Evolutionary conservation across 495 filamentous ascomycete species (phyloP).

Genomic region (Rusavskia elegans): DNA sequence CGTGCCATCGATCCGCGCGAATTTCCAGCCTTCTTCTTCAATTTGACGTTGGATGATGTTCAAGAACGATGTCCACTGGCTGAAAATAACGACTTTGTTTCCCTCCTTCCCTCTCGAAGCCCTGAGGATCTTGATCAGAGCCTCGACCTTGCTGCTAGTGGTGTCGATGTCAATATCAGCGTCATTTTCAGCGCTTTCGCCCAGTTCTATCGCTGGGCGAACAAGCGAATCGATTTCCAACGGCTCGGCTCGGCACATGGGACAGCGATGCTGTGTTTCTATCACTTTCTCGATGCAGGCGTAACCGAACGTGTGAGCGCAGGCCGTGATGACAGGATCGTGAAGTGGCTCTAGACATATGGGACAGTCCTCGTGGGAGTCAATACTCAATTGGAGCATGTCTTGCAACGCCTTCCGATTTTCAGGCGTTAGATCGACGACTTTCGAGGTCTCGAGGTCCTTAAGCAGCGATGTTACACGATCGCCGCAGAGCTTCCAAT

Average conservation of each 20-base stretch:
- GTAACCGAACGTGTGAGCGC: conserved; percentile 68
- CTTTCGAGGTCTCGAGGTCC: conserved; percentile 45
- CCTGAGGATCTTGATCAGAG: conserved; percentile 60
- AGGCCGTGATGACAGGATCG: conserved; percentile 71
- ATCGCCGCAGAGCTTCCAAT: conserved; percentile 65
- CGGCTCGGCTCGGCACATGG: conserved; percentile 70
- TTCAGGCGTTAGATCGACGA: conserved; percentile 56
- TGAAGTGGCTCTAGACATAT: conserved; percentile 66
- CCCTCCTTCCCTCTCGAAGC: conserved; percentile 49
- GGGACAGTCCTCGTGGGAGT: conserved; percentile 69
- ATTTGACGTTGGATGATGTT: conserved; percentile 63
- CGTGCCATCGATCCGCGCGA: conserved; percentile 68
- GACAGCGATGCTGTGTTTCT: conserved; percentile 66
- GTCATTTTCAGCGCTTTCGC: conserved; percentile 30
- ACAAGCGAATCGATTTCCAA: conserved; percentile 43
- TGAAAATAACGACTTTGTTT: conserved; percentile 81
- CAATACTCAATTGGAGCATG: conserved; percentile 62
- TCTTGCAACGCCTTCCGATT: conserved; percentile 60
- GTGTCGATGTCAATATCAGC: conserved; percentile 51
- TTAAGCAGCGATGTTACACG: conserved; percentile 55
- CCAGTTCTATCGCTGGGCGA: conserved; percentile 38
- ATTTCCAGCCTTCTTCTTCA: conserved; percentile 40
- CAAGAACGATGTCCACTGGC: conserved; percentile 86
- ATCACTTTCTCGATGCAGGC: conserved; percentile 68
- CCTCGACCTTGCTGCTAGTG: conserved; percentile 72